Conservation (phyloP, 2,329 filamentous ascomycete species). For the Alternaria gaisen region DNA sequence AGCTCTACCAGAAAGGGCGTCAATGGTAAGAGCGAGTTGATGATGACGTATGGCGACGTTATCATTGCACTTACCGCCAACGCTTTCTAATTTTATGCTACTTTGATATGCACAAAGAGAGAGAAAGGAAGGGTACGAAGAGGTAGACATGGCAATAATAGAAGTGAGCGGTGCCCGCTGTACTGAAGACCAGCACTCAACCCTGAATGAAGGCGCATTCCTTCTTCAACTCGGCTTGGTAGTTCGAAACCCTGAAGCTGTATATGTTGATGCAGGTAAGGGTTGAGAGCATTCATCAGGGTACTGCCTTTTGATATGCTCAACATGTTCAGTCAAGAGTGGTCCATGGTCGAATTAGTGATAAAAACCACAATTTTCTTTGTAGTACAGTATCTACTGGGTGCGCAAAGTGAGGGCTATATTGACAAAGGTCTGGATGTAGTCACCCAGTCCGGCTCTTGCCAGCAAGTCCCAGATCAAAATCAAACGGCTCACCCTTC, state of each 20-base stretch:
- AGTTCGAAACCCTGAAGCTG: no score
- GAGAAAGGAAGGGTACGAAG: no score
- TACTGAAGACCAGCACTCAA: neutral
- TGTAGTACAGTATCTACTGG: no score
- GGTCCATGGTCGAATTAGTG: no score
- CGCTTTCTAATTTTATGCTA: no score
- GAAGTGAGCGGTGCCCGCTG: conserved; percentile 1
- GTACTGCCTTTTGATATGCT: no score
- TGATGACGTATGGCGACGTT: neutral
- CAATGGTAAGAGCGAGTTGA: neutral
- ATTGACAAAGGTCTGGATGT: no score
- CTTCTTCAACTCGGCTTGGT: neutral
- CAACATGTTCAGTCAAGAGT: no score
- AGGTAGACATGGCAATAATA: neutral
- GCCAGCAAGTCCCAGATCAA: neutral
- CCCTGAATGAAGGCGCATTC: conserved; percentile 1
- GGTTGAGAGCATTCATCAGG: no score
- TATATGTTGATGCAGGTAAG: no score
- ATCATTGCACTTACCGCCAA: neutral
- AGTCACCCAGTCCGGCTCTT: neutral
- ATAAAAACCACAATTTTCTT: accelerated
- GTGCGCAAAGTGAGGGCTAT: no score
- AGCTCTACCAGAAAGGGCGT: neutral
- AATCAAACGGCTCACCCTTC: conserved; percentile 10
- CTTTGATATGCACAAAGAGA: neutral